phyloP scores from a whole-genome alignment of 257 asterid species.

The Verbascum thapsus region DNA sequence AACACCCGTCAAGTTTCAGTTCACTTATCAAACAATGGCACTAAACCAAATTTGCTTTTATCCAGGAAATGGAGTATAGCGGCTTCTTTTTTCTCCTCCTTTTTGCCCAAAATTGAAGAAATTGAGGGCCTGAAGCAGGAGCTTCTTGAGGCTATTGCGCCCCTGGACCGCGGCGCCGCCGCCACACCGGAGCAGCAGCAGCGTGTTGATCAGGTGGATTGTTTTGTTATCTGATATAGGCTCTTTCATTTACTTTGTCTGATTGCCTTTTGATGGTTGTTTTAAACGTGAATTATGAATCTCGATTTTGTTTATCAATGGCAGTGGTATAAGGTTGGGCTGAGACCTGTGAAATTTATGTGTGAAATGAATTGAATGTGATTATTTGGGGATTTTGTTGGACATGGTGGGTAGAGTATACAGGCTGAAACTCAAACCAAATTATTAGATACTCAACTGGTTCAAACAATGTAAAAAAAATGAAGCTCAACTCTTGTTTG shows the following conservation, averaged over 20 bases:
- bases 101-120: conserved; percentile 32
- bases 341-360: neutral
- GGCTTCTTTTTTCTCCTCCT: conserved; percentile 47
- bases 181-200: conserved; percentile 58
- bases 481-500: too few species aligned
- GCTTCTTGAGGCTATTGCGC: conserved; percentile 57
- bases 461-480: too few species aligned
- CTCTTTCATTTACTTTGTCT: neutral
- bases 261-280: neutral
- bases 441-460: too few species aligned
- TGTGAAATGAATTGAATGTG: conserved; percentile 3
- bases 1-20: neutral
- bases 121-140: conserved; percentile 48
- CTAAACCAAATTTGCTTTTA: neutral
- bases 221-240: neutral
- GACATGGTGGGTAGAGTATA: neutral
- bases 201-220: conserved; percentile 44
- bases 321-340: neutral
- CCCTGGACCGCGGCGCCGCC: conserved; percentile 67
- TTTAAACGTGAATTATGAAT: neutral
- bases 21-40: neutral
- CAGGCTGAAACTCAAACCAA: too few species aligned
- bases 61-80: conserved; percentile 41
- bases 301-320: neutral
- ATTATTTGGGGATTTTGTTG: conserved; percentile 1